These are phyloP conservation scores for Plantago lanceolata DNA, from an alignment of 305 asterid species.

Conservation along the genomic window DNA sequence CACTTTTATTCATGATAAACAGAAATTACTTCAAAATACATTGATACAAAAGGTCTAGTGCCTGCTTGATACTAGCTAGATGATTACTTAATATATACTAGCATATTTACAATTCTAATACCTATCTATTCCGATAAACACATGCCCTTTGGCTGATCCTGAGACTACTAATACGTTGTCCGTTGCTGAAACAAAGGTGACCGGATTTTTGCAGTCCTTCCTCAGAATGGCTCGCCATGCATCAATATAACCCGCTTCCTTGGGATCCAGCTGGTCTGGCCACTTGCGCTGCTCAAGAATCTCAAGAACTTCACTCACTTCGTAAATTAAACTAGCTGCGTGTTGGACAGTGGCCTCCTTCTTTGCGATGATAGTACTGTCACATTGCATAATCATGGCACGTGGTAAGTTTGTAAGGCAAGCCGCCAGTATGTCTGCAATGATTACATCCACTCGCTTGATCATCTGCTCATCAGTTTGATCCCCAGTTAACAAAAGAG, in stretches of 20 bases:
- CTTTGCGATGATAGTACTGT: slow-evolving; percentile 31
- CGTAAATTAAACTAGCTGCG: slow-evolving; percentile 48
- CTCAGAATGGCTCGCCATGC: slow-evolving; percentile 24
- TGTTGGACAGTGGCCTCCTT: slow-evolving; percentile 37
- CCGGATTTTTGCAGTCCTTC: background rate
- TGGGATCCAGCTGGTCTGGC: slow-evolving; percentile 16
- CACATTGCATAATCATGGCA: slow-evolving; percentile 37
- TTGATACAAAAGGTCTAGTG: no score
- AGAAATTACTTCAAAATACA: no score
- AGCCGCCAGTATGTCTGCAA: slow-evolving; percentile 51
- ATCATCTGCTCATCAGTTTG: slow-evolving; percentile 34
- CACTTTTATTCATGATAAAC: background rate
- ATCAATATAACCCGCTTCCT: slow-evolving; percentile 22
- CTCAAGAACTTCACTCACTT: slow-evolving; percentile 42
- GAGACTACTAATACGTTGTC: background rate
- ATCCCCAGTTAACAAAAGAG: slow-evolving; percentile 31
- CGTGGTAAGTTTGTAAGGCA: slow-evolving; percentile 44
- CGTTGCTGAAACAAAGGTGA: background rate
- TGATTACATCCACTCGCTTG: slow-evolving; percentile 33
- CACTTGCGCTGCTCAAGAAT: slow-evolving; percentile 35
- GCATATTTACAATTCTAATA: no score
- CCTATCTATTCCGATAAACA: background rate
- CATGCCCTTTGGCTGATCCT: background rate
- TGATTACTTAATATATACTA: no score
- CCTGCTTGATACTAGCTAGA: no score